Evolutionary conservation across 2,329 filamentous ascomycete species (phyloP), one percentile per base, ranked within the genome.

Genomic region (Ploettnerulaceae sp.): DNA sequence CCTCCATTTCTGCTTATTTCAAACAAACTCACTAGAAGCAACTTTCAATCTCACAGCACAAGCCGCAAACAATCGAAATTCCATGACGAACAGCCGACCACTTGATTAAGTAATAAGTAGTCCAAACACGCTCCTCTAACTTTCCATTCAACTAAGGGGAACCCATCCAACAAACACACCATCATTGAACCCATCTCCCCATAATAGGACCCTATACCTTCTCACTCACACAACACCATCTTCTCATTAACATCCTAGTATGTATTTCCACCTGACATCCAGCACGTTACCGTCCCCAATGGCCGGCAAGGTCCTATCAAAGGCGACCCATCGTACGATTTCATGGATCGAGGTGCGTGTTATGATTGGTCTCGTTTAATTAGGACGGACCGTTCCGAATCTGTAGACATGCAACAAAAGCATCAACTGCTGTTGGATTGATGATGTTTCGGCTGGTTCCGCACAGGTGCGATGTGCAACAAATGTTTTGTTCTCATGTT

Each of bases 391-490:
- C 37, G 38, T 6, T 24, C 28, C 38, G 38, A 41, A 3, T 15
- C 24, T 32, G 11, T 5, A 29, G 38, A 41, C 18, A 20, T 33
- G 39, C 39, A 42, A 42, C 39, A 42, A 42, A 42, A 40, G 9
- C 11, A n/a, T 17, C 8, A 6, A 35, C 5, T 12, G 14, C 14
- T 31, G 28, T 31, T 9, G 14, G 28, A 12, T 12, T 12, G 28
- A 12, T 14, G 28, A 3, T 34, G 20, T 26, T 24, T 26, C 26
- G 26, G 26, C 26, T 29, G 9, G 26, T n/a, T 29, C 26, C 26
- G 26, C 14, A 11, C 14, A 11, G 11, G 7, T 29, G 14, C n/a
- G 26, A 29, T n/a, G 26, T 29, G 26, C 26, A 29, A 29, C 26
- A 29, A 29, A 29, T n/a, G n/a, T n/a, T n/a, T n/a, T n/a, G n/a